These are phyloP conservation scores for Plicaturopsis crispa DNA, from an alignment of 768 basidiomycete species.

Conservation along the genomic window DNA sequence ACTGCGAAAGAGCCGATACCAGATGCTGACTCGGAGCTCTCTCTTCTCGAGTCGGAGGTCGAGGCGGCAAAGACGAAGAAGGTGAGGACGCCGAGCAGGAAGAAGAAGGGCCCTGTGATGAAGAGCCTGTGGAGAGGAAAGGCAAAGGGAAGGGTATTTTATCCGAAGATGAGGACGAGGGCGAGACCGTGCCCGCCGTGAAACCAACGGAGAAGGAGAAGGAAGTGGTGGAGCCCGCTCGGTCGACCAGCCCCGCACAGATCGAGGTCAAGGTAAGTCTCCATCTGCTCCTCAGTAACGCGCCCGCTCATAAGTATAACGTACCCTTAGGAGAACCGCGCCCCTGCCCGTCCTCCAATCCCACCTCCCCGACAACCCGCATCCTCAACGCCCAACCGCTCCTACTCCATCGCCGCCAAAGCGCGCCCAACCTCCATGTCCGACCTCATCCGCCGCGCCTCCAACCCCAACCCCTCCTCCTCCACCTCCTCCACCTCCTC, in stretches of 20 bases:
- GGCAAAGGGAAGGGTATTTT: conserved; percentile 8
- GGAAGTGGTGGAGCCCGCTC: neutral
- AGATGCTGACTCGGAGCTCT: conserved; percentile 2
- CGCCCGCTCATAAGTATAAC: neutral
- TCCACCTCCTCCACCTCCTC: conserved; percentile 11
- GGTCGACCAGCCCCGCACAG: neutral
- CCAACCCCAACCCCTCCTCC: conserved; percentile 36
- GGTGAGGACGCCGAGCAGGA: conserved; percentile 15
- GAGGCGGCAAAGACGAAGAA: conserved; percentile 13
- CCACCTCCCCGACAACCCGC: conserved; percentile 4
- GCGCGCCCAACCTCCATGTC: conserved; percentile 57
- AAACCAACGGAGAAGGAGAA: neutral
- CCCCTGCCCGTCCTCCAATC: neutral
- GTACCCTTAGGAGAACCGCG: conserved; percentile 8
- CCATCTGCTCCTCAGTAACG: neutral
- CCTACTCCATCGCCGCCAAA: conserved; percentile 40
- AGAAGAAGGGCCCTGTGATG: conserved; percentile 17
- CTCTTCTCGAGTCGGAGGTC: conserved; percentile 8
- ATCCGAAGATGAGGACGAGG: neutral
- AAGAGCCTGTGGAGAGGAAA: conserved; percentile 11
- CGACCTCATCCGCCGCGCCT: conserved; percentile 68
- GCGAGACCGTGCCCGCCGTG: neutral
- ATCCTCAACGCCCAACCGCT: conserved; percentile 10
- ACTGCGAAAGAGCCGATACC: conserved; percentile 19
- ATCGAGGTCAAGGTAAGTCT: neutral